phyloP scores from a whole-genome alignment of 2,329 filamentous ascomycete genomes.

The Pseudocercospora fijiensis region DNA sequence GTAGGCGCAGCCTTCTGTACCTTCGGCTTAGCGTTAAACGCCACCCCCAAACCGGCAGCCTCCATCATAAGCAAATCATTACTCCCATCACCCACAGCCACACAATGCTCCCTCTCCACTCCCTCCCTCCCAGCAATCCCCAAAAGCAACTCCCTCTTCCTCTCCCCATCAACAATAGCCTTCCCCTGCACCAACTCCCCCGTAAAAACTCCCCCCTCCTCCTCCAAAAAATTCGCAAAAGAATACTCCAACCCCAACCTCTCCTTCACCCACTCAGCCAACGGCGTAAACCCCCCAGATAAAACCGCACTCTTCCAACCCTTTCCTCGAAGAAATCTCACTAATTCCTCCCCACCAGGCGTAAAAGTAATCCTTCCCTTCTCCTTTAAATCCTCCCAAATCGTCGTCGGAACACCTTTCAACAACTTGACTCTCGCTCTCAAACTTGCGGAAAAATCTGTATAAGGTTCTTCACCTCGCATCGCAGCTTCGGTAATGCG shows the following conservation, averaged over 20 bases:
- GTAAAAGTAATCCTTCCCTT: constrained; percentile 71
- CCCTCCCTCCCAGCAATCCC: constrained; percentile 69
- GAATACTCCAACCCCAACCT: constrained; percentile 84
- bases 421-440: constrained; percentile 77
- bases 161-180: constrained; percentile 71
- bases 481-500: constrained; percentile 90
- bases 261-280: constrained; percentile 81
- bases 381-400: constrained; percentile 66
- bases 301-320: constrained; percentile 88
- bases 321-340: constrained; percentile 70
- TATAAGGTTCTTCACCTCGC: constrained; percentile 69
- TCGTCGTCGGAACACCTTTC: constrained; percentile 72
- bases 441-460: constrained; percentile 85
- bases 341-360: constrained; percentile 71
- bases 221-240: constrained; percentile 78
- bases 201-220: constrained; percentile 57
- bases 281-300: constrained; percentile 85
- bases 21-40: constrained; percentile 79
- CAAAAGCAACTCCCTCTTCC: constrained; percentile 69
- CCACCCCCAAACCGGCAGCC: constrained; percentile 72
- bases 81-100: constrained; percentile 78
- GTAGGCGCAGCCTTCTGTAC: constrained; percentile 76
- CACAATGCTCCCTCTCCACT: constrained; percentile 63
- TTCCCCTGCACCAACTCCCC: constrained; percentile 70
- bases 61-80: constrained; percentile 81